Evolutionary conservation across 176 grass and related monocot genomes (phyloP).

Genomic region (Oryza glaberrima): DNA sequence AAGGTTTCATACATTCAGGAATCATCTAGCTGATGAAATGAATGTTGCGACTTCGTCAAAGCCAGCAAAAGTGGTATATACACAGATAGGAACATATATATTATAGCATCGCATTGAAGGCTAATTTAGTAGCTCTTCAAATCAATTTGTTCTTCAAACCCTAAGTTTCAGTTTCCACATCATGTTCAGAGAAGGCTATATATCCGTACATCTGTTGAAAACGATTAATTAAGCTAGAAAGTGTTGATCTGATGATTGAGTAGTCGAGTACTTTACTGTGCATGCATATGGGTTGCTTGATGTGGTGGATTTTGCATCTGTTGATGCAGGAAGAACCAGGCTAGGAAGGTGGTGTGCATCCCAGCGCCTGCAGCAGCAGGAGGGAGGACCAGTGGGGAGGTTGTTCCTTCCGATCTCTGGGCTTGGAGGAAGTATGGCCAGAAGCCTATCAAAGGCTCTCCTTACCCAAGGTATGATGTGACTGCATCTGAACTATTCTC

Average conservation of each 20-base stretch:
- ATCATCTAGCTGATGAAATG: background rate
- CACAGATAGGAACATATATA: background rate
- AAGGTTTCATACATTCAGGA: background rate
- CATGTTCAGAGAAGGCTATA: background rate
- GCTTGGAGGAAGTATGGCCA: slow-evolving; percentile 99
- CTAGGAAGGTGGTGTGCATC: slow-evolving; percentile 97
- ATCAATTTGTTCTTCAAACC: slow-evolving; percentile 23
- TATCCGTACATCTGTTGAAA: background rate
- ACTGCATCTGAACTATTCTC: background rate
- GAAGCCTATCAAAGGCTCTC: slow-evolving; percentile 99
- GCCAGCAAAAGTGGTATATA: background rate
- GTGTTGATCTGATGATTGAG: slow-evolving; percentile 6
- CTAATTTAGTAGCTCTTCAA: background rate
- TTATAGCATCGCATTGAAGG: background rate
- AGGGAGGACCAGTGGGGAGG: slow-evolving; percentile 70
- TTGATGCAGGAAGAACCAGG: slow-evolving; percentile 79
- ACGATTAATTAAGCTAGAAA: background rate
- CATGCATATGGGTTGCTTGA: background rate
- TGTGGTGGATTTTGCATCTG: slow-evolving; percentile 17
- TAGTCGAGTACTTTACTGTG: background rate
- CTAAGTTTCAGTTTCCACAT: slow-evolving; percentile 15
- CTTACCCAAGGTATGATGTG: slow-evolving; percentile 81
- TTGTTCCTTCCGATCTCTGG: slow-evolving; percentile 96
- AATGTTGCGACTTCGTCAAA: background rate
- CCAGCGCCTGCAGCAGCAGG: slow-evolving; percentile 69